Evolutionary conservation across 768 basidiomycete species (phyloP).

Genomic region (Clavaria fumosa): DNA sequence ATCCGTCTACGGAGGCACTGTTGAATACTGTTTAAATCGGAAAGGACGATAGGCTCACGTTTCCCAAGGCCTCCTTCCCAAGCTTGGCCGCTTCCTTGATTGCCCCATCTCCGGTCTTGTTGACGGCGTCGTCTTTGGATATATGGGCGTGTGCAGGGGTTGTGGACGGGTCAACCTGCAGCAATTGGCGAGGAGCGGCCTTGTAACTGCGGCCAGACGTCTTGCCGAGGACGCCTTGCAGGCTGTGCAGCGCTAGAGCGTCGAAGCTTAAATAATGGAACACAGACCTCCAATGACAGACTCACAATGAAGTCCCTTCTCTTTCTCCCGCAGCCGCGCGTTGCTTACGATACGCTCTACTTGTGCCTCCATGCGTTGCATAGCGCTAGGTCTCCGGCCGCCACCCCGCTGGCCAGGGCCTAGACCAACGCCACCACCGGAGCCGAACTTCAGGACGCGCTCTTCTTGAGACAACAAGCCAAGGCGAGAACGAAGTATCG

Average conservation of each 20-base stretch:
- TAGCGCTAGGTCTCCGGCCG: conserved; percentile 63
- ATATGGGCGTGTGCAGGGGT: conserved; percentile 34
- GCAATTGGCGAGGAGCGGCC: conserved; percentile 88
- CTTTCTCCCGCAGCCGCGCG: conserved; percentile 73
- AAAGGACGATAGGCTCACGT: too few species aligned
- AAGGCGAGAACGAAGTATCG: conserved; percentile 65
- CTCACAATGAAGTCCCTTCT: conserved; percentile 53
- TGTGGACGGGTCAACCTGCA: conserved; percentile 61
- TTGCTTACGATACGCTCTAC: conserved; percentile 94
- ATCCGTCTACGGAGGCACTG: conserved; percentile 36
- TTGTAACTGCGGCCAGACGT: conserved; percentile 89
- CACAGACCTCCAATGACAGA: neutral
- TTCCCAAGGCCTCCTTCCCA: conserved; percentile 56
- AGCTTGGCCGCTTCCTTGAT: conserved; percentile 63
- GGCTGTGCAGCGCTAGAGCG: conserved; percentile 45
- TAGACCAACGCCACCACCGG: conserved; percentile 71
- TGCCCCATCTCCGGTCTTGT: conserved; percentile 33
- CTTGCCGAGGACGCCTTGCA: conserved; percentile 89
- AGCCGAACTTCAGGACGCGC: conserved; percentile 73
- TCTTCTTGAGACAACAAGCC: conserved; percentile 59
- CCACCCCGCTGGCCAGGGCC: conserved; percentile 57
- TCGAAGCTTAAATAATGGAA: neutral
- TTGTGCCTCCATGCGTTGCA: conserved; percentile 89
- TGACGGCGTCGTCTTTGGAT: conserved; percentile 36
- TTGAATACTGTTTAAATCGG: too few species aligned